These are phyloP conservation scores for Zancudomyces culisetae DNA, from an alignment of 371 early-diverging fungal genomes.

Conservation along the genomic window DNA sequence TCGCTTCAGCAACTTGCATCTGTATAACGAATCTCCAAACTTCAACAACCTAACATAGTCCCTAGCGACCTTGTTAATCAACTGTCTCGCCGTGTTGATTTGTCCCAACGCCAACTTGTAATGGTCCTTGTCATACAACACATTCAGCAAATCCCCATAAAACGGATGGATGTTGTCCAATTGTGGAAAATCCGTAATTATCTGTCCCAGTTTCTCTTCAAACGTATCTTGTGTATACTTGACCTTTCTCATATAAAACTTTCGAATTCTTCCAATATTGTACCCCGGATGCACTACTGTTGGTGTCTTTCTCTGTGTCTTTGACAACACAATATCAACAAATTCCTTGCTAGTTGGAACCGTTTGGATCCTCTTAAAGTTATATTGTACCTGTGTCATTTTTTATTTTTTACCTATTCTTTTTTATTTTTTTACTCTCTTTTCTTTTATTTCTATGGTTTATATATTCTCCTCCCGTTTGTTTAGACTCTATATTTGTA, in stretches of 20 bases:
- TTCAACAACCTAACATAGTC: slow-evolving; percentile 97
- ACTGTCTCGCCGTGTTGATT: slow-evolving; percentile 90
- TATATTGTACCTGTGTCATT: slow-evolving; percentile 37
- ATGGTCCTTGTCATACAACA: slow-evolving; percentile 99
- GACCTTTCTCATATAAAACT: slow-evolving; percentile 99
- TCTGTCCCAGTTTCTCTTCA: slow-evolving; percentile 84
- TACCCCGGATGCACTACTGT: slow-evolving; percentile 96
- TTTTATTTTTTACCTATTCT: neutral
- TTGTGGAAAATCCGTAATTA: slow-evolving; percentile 95
- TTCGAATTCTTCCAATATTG: slow-evolving; percentile 90
- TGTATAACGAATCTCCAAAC: slow-evolving; percentile 98
- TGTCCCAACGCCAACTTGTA: slow-evolving; percentile 99
- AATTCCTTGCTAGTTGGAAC: slow-evolving; percentile 90
- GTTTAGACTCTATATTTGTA: no score
- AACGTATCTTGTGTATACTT: slow-evolving; percentile 98
- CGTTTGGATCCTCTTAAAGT: slow-evolving; percentile 94
- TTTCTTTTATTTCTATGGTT: no score
- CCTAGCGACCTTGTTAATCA: slow-evolving; percentile 91
- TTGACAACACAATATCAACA: slow-evolving; percentile 95
- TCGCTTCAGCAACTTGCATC: slow-evolving; percentile 98
- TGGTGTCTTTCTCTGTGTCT: slow-evolving; percentile 99
- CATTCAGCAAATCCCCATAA: slow-evolving; percentile 99
- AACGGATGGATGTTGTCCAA: slow-evolving; percentile 99
- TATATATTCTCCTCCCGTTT: no score
- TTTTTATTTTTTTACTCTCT: no score